Base-by-base conservation (phyloP, 352 stramenopile species). In the Phytophthora tubulina region DNA sequence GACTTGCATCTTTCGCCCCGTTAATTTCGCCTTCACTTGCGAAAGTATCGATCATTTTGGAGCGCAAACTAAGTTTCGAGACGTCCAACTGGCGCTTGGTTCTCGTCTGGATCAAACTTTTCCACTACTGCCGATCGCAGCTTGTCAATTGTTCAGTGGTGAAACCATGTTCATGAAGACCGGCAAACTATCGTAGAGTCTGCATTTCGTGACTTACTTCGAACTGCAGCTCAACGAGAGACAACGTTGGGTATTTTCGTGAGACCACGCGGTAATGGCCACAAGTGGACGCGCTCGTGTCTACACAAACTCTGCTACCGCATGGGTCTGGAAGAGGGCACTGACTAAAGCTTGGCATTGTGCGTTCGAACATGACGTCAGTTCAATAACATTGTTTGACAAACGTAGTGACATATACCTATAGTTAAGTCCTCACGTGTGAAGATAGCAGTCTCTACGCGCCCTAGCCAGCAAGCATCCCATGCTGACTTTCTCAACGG, bases 251-350 rank as follows among this genome's bases (percentile, higher is more conserved):
- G 56, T 30, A 70, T 72, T 32, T 85, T 83, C 54, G 63, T 84
- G 3, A 60, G 44, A 15, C 73, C 62, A 3, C 68, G 76, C 27
- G 73, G 76, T 3, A 74, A 74, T 10, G 42, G 53, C 8, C 66
- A 84, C 60, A 70, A 73, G 17, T 90, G 79, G 79, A 66, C 61
- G 10, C 67, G 65, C 33, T 90, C 79, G 44, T 73, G 79, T 30
- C 55, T 90, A 41, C 76, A 85, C 48, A 53, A 83, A 31, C 58
- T 88, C 14, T 78, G 70, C 49, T 68, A 69, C 39, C 61, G 62
- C 6, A 82, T 88, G 76, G 79, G 85, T 54, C 39, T 84, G 9
- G 63, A 81, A 56, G 63, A 70, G 8, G 70, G 70, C 53, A 50
- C 17, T 21, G 17, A 21, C 17, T 21, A 1, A 21, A 21, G 17